Base-by-base conservation (phyloP, 2,329 filamentous ascomycete genomes). In the Neocucurbitaria cava region DNA sequence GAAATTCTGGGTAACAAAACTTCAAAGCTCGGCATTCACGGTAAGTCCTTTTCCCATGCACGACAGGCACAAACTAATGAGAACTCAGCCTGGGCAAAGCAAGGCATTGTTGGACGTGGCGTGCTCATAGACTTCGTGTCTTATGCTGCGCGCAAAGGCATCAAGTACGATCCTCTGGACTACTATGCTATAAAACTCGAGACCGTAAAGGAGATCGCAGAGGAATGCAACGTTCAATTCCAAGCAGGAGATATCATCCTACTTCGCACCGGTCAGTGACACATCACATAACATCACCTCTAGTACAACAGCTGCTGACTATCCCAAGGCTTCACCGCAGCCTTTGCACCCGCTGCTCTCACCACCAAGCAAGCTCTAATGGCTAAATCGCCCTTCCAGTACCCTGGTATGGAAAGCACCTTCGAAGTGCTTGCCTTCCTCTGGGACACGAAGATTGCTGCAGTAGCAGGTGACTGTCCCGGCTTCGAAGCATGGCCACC, bases 401-500 rank as follows among this genome's bases (percentile, higher is more conserved):
- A 67, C 38, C 60, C 64, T 11, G 61, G 66, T 3, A 24, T 66
- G 3, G 62, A 66, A 23, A 41, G 52, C 21, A 58, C 26, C 3
- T 39, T 52, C n/a, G 53, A 66, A 45, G 47, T 56, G n/a, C 58
- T 64, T 9, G 48, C 23, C 8, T 70, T 57, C 56, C 54, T 68
- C 4, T 69, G 66, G 67, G 56, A 69, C 24, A 55, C 52, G 10
- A 64, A 73, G 26, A 73, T 77, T 43, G 65, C 71, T 13, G 74
- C 74, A 8, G 72, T 76, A 1, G 72, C 70, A 18, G 65, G 71
- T 5, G 73, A 75, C 52, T 64, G 60, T 3, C 66, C 71, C 20
- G 71, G 68, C 8, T 73, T 76, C 28, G 74, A 76, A 56, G 64
- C 68, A 2, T 58, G 67, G 67, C 66, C 66, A 38, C 68, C 52